Conservation (phyloP, 371 early-diverging fungal species). For the Amoeboaphelidium protococcarum region DNA sequence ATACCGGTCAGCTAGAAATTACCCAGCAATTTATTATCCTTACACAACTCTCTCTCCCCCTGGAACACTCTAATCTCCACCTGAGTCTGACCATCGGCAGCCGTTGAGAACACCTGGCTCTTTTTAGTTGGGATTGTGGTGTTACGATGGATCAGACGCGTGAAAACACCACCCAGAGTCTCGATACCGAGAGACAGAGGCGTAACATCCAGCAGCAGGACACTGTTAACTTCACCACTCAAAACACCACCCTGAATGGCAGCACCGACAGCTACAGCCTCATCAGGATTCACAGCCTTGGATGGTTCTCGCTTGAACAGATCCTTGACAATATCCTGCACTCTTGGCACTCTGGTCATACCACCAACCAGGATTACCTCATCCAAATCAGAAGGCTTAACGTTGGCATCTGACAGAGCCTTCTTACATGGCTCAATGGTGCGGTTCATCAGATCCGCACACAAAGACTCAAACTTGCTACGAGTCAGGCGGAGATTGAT, state of each 20-base stretch:
- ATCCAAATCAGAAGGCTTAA: slow-evolving; percentile 47
- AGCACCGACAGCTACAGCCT: slow-evolving; percentile 97
- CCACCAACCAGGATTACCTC: slow-evolving; percentile 99
- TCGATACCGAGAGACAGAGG: slow-evolving; percentile 96
- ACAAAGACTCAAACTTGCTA: slow-evolving; percentile 63
- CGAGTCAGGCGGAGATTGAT: slow-evolving; percentile 77
- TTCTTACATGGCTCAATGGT: slow-evolving; percentile 85
- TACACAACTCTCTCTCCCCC: slow-evolving; percentile 91
- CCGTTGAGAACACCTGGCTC: slow-evolving; percentile 98
- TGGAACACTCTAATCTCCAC: slow-evolving; percentile 96
- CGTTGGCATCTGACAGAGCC: slow-evolving; percentile 85
- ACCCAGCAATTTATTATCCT: slow-evolving; percentile 93
- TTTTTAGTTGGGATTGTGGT: slow-evolving; percentile 98
- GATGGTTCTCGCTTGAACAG: slow-evolving; percentile 76
- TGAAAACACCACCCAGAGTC: slow-evolving; percentile 90
- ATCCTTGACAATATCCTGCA: slow-evolving; percentile 66
- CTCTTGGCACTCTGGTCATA: slow-evolving; percentile 95
- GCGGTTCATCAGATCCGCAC: slow-evolving; percentile 49
- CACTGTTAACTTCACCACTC: slow-evolving; percentile 77
- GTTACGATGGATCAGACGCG: slow-evolving; percentile 89
- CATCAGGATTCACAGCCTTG: slow-evolving; percentile 94
- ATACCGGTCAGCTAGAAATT: slow-evolving; percentile 65
- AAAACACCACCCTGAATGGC: slow-evolving; percentile 96
- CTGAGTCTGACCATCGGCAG: slow-evolving; percentile 94
- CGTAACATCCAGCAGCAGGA: slow-evolving; percentile 89